These are phyloP conservation scores for Oryza coarctata DNA, from an alignment of 176 grass and related monocot genomes.

Conservation along the genomic window DNA sequence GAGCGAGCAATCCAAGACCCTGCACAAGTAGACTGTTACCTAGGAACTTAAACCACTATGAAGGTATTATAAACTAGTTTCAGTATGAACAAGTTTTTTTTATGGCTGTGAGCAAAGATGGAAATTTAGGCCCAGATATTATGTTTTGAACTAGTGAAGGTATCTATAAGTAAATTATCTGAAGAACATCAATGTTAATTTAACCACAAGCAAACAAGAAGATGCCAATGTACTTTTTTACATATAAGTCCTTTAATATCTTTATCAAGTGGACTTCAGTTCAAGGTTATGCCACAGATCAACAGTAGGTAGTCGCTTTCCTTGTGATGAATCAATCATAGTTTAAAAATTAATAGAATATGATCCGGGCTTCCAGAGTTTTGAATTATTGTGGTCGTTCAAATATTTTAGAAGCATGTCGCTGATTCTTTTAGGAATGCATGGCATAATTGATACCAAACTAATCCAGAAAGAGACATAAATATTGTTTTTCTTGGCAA, in stretches of 20 bases:
- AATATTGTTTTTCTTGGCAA: not conserved
- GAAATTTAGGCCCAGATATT: not conserved
- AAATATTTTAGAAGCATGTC: too few species aligned
- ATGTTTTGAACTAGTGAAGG: not conserved
- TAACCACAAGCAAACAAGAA: not conserved
- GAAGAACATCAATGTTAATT: not conserved
- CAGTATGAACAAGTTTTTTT: too few species aligned
- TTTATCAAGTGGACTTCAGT: not conserved
- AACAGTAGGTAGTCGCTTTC: not conserved
- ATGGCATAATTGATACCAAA: not conserved
- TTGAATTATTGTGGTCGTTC: not conserved
- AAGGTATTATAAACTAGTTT: not conserved
- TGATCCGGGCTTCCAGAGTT: not conserved
- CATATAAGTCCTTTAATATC: slow-evolving; percentile 4
- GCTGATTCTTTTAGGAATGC: too few species aligned
- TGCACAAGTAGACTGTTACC: slow-evolving; percentile 21
- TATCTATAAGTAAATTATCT: not conserved
- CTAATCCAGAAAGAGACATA: not conserved
- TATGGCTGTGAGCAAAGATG: not conserved
- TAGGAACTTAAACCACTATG: not conserved
- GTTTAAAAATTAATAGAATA: not conserved
- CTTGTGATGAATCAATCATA: not conserved
- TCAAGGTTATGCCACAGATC: not conserved
- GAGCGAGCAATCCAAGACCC: slow-evolving; percentile 58
- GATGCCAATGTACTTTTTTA: not conserved